Evolutionary conservation across 441 rosid species (phyloP), one percentile per base, ranked within the genome.

Genomic region (Brassica balearica): DNA sequence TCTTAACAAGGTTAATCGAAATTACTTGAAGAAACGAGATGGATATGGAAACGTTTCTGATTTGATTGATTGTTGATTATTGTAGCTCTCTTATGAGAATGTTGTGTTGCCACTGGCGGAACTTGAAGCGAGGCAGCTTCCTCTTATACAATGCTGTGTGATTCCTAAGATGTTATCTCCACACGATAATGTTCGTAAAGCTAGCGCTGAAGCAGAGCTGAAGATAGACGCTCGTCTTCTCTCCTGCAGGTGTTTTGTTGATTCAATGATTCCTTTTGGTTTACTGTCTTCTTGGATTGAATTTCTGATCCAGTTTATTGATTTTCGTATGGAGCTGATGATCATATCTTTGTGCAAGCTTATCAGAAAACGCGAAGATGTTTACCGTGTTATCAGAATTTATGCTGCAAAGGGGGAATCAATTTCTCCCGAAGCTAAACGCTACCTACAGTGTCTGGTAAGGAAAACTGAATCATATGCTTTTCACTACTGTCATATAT

Each of bases 311-410:
- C n/a, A n/a, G n/a, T n/a, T n/a, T n/a, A n/a, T n/a, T n/a, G n/a
- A n/a, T n/a, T n/a, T n/a, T n/a, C n/a, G n/a, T n/a, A n/a, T n/a
- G n/a, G n/a, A n/a, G n/a, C 36, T 87, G 79, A 87, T 36, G 53
- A 43, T 67, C 29, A 6, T 65, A 53, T 61, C 68, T 73, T 81
- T 76, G 25, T 83, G 89, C 85, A 81, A 83, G 84, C 85, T 77
- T 70, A 83, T 83, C 87, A 96, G 99, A 73, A 85, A 86, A 65
- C 89, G 96, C 17, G 98, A 92, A 82, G 98, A 96, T 76, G 92
- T 96, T 67, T 93, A 91, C 69, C 88, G 87, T 0, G 91, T 86
- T n/a, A 82, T 91, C 63, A 93, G 89, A 81, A 87, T 91, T 72
- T 87, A 87, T 74, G 83, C 91, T 73, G 80, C 86, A 27, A 92